Conservation (phyloP, 768 basidiomycete genomes). For the Tulasnella sp. region DNA sequence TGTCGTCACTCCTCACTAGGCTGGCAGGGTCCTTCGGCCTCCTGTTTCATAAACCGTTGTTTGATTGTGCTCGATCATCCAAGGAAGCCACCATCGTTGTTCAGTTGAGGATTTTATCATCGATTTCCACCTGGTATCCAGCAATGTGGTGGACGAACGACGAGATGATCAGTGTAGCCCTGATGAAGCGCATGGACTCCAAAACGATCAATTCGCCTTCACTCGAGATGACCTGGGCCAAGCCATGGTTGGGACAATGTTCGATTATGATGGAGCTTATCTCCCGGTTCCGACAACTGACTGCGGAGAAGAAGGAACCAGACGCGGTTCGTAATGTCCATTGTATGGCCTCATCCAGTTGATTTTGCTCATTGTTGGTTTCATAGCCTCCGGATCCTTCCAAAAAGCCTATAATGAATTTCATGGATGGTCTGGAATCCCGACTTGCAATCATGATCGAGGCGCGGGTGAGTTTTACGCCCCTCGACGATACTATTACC, state of each 20-base stretch:
- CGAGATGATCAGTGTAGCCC: slow-evolving; percentile 64
- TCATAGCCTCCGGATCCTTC: slow-evolving; percentile 8
- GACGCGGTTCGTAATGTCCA: slow-evolving; percentile 13
- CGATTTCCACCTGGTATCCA: slow-evolving; percentile 43
- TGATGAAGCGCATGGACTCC: slow-evolving; percentile 33
- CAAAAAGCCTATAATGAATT: slow-evolving; percentile 24
- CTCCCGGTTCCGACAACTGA: slow-evolving; percentile 31
- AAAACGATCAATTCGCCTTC: slow-evolving; percentile 4
- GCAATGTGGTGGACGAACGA: slow-evolving; percentile 59
- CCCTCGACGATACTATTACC: too few relatives aligned
- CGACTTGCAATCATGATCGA: slow-evolving; percentile 47
- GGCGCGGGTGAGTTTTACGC: slow-evolving; percentile 37
- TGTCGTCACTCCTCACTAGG: slow-evolving; percentile 43
- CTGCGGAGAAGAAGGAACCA: slow-evolving; percentile 12
- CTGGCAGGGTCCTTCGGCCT: slow-evolving; percentile 46
- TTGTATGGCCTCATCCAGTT: background rate
- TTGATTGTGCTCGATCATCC: slow-evolving; percentile 53
- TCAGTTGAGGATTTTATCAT: slow-evolving; percentile 45
- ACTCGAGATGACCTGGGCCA: slow-evolving; percentile 30
- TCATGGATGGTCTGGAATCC: slow-evolving; percentile 46
- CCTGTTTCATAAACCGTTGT: slow-evolving; percentile 62
- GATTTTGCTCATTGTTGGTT: background rate
- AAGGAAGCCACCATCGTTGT: slow-evolving; percentile 51
- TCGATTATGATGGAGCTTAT: slow-evolving; percentile 55
- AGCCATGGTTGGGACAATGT: slow-evolving; percentile 50